phyloP scores from a whole-genome alignment of 2,329 filamentous ascomycete genomes.

The Talaromyces sp. region DNA sequence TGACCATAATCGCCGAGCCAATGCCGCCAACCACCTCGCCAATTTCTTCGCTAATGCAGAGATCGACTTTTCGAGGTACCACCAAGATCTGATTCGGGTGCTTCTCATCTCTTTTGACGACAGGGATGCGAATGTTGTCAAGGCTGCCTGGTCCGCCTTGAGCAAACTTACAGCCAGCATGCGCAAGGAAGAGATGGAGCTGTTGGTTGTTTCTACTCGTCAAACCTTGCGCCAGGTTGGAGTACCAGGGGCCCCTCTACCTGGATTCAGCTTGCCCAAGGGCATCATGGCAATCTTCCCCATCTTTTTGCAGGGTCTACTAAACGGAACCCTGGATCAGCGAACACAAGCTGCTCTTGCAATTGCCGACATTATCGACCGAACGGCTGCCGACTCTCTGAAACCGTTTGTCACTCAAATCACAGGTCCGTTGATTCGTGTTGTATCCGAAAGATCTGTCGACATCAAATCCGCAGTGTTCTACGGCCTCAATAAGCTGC shows the following conservation, averaged over 20 bases:
- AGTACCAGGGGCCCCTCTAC: slow-evolving; percentile 74
- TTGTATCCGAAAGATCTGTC: slow-evolving; percentile 91
- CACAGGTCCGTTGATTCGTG: slow-evolving; percentile 93
- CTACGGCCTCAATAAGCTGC: slow-evolving; percentile 84
- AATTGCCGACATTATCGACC: slow-evolving; percentile 92
- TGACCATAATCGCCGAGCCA: slow-evolving; percentile 76
- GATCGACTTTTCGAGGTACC: slow-evolving; percentile 91
- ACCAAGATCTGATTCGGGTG: slow-evolving; percentile 88
- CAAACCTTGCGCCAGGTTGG: slow-evolving; percentile 85
- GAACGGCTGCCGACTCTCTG: slow-evolving; percentile 78
- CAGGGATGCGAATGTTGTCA: slow-evolving; percentile 74
- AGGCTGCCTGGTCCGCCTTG: slow-evolving; percentile 82
- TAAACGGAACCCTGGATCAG: slow-evolving; percentile 93
- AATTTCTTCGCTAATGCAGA: slow-evolving; percentile 78
- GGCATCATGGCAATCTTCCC: slow-evolving; percentile 94
- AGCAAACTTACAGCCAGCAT: slow-evolving; percentile 82
- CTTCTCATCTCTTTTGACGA: slow-evolving; percentile 92
- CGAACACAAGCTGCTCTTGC: slow-evolving; percentile 85
- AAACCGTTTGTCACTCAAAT: slow-evolving; percentile 97
- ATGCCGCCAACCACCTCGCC: slow-evolving; percentile 72
- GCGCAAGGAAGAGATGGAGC: slow-evolving; percentile 97
- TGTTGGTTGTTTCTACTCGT: slow-evolving; percentile 77
- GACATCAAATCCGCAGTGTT: slow-evolving; percentile 94
- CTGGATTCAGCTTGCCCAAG: slow-evolving; percentile 87
- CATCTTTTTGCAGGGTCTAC: slow-evolving; percentile 94